phyloP scores from a whole-genome alignment of 169 alveolate genomes.

The Besnoitia besnoiti region DNA sequence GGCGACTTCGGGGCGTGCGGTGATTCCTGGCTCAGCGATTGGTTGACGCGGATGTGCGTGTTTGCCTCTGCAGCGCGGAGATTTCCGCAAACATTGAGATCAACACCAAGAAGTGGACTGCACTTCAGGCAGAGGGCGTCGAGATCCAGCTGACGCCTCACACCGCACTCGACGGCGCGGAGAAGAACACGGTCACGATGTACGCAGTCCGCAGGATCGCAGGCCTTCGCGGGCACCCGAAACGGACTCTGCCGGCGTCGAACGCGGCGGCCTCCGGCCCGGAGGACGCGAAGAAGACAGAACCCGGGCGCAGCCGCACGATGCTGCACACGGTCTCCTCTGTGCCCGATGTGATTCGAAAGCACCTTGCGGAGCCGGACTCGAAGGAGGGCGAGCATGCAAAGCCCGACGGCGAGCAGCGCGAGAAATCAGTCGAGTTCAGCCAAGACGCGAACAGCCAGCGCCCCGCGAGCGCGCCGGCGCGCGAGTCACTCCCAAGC shows the following conservation, averaged over 20 bases:
- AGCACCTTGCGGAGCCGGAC: neutral
- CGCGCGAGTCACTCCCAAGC: too few species aligned
- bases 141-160: conserved; percentile 3
- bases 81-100: conserved; percentile 17
- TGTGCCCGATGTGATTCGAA: neutral
- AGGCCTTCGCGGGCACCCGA: conserved; percentile 1
- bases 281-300: neutral
- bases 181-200: neutral
- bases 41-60: neutral
- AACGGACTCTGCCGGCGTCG: neutral
- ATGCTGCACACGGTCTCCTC: neutral
- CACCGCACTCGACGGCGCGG: neutral
- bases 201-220: conserved; percentile 51
- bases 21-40: neutral
- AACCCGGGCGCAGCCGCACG: neutral
- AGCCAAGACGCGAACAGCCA: too few species aligned
- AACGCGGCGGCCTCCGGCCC: neutral
- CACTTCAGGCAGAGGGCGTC: neutral
- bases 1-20: too few species aligned
- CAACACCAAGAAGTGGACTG: conserved; percentile 23
- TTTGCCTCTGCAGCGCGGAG: neutral
- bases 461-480: too few species aligned
- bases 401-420: too few species aligned
- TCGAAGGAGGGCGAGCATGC: neutral
- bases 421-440: too few species aligned